A percentile compares a stretch with the other conserved stretches of the same genome.
Evolutionary conservation across 495 filamentous ascomycete genomes (phyloP).

Genomic region (Lepidopterella palustris): DNA sequence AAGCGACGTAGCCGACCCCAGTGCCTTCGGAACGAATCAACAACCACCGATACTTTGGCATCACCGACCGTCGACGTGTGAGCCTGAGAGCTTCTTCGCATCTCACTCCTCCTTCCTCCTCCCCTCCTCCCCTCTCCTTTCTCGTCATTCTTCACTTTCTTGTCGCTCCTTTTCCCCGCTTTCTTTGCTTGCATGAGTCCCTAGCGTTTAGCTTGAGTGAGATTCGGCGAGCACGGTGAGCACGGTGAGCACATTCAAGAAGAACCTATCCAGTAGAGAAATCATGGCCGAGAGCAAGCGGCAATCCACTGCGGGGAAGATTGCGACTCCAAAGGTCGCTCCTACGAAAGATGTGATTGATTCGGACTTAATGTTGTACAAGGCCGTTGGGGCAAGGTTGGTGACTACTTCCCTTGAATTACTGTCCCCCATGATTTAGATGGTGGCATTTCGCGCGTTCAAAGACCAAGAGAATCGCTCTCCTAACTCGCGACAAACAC

Average conservation of each 20-base stretch:
- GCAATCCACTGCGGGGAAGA: conserved; percentile 32
- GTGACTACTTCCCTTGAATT: conserved; percentile 5
- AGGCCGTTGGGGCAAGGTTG: conserved; percentile 38
- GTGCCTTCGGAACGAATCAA: no score
- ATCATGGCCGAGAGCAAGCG: conserved; percentile 35
- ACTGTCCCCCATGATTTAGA: no score
- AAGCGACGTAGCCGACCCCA: no score
- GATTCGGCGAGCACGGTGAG: conserved; percentile 19
- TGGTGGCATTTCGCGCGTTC: not conserved
- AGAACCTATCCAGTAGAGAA: not conserved
- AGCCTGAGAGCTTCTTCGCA: not conserved
- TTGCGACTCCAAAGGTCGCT: conserved; percentile 36
- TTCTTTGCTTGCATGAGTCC: conserved; percentile 27
- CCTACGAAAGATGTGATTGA: conserved; percentile 29
- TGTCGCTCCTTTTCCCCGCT: conserved; percentile 28
- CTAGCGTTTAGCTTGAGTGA: conserved; percentile 22
- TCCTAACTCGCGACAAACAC: conserved; percentile 6
- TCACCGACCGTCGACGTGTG: not conserved
- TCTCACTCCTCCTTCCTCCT: conserved; percentile 2
- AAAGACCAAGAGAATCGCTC: not conserved
- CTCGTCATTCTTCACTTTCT: conserved; percentile 17
- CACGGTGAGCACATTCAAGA: conserved; percentile 1
- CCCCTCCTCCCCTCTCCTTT: conserved; percentile 3
- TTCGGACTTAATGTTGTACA: conserved; percentile 30
- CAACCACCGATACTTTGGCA: conserved; percentile 9